Conservation (phyloP, 163 green algal genomes). For the Smithsoniella earleae region DNA sequence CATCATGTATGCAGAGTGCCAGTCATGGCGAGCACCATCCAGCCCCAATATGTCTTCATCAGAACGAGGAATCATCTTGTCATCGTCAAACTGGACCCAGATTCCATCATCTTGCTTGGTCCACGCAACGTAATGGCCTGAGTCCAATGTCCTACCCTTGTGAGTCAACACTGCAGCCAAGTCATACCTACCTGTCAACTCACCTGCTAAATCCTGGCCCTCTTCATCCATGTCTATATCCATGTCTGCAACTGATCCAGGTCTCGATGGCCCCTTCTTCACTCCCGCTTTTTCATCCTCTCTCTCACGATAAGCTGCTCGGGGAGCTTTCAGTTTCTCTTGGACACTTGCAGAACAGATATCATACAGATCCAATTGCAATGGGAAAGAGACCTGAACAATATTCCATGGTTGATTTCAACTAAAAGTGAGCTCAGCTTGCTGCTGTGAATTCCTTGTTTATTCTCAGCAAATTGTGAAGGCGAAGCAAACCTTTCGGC, state of each 20-base stretch:
- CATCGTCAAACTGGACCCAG: slow-evolving; percentile 94
- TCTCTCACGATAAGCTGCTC: slow-evolving; percentile 46
- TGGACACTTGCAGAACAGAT: slow-evolving; percentile 77
- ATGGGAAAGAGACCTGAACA: slow-evolving; percentile 70
- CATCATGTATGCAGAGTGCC: slow-evolving; percentile 97
- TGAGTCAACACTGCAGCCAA: slow-evolving; percentile 89
- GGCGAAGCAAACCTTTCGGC: slow-evolving; percentile 88
- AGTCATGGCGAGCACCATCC: slow-evolving; percentile 85
- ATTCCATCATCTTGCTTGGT: slow-evolving; percentile 67
- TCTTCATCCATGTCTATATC: background rate
- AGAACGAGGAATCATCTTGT: slow-evolving; percentile 62
- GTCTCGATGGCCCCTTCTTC: no score
- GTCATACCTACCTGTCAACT: slow-evolving; percentile 73
- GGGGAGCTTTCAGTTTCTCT: slow-evolving; percentile 58
- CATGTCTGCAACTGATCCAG: background rate
- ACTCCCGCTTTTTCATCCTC: slow-evolving; percentile 45
- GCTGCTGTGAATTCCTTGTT: no score
- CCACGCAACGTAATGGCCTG: slow-evolving; percentile 95
- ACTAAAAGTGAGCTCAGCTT: no score
- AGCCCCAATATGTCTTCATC: slow-evolving; percentile 88
- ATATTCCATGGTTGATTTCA: no score
- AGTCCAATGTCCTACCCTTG: slow-evolving; percentile 93
- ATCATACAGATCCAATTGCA: slow-evolving; percentile 86
- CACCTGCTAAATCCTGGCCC: background rate
- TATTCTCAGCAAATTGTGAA: no score